phyloP scores from a whole-genome alignment of 2,329 filamentous ascomycete species.

The Paramyrothecium sp. region DNA sequence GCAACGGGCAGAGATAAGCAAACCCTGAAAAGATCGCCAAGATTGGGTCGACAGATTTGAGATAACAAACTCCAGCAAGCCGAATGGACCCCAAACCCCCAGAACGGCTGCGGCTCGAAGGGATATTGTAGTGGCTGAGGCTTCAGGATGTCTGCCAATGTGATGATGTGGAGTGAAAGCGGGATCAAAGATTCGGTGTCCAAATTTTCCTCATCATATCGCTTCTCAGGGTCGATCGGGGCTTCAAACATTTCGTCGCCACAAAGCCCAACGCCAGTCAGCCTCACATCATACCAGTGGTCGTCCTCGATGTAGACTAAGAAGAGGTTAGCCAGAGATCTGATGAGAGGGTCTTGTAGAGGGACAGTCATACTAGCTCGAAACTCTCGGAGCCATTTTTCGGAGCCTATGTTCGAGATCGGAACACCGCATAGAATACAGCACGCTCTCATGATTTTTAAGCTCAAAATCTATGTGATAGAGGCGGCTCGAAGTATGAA shows the following conservation, averaged over 20 bases:
- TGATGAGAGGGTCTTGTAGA: background rate
- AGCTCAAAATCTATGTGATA: too few relatives aligned
- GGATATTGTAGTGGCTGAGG: background rate
- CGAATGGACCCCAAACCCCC: slow-evolving; percentile 12
- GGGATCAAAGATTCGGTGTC: background rate
- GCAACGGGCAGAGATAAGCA: slow-evolving; percentile 11
- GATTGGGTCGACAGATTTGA: background rate
- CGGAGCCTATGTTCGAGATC: background rate
- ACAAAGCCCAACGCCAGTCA: background rate
- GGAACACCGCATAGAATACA: background rate
- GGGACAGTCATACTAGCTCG: background rate
- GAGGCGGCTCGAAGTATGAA: too few relatives aligned
- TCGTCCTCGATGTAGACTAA: background rate
- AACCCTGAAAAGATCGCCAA: background rate
- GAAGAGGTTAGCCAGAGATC: background rate
- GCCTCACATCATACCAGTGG: background rate
- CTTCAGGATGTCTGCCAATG: background rate
- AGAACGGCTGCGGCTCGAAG: background rate
- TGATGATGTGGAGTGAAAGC: background rate
- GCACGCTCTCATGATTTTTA: background rate
- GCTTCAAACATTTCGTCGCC: too few relatives aligned
- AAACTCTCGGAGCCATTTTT: background rate
- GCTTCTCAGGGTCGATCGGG: background rate
- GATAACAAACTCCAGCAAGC: slow-evolving; percentile 9
- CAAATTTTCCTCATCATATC: background rate